Evolutionary conservation across 2,329 filamentous ascomycete genomes (phyloP), one percentile per base, ranked within the genome.

Genomic region (Zopfia rhizophila): DNA sequence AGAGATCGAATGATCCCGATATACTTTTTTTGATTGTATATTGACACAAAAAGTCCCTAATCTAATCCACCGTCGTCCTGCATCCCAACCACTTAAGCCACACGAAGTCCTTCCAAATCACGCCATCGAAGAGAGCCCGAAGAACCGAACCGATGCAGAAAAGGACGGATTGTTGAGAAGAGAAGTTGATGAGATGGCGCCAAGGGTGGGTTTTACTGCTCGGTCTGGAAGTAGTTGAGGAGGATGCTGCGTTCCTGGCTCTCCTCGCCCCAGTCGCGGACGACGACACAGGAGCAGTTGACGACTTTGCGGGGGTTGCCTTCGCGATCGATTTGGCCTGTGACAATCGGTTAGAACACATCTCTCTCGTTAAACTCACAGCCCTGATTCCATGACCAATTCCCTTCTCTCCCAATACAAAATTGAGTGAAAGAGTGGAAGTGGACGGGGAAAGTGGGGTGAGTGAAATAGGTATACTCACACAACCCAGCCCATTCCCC

Each of bases 211-310:
- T n/a, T 66, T 64, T 80, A 81, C 69, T 80, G 78, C 75, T 80
- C 78, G 77, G 91, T 96, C 84, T 96, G 90, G 92, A 99, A 97
- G 90, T 99, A 99, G 89, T 99, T 96, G 79, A 99, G 91, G 77
- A 99, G 90, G 80, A 97, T 91, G 74, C 88, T 91, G 76, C 94
- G 92, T 87, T 99, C 94, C 83, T 96, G 92, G 66, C 90, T 95
- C 85, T 99, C 94, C 87, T 97, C 94, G 86, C 94, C 94, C 94
- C 94, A 99, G 81, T 99, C 92, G 84, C 94, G 93, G 74, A 99
- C 94, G 58, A 99, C 94, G 72, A 99, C 94, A 85, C 94, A 97
- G 75, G 93, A 97, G 91, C 94, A 99, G 90, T 99, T 99, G 83
- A 99, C 94, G 68, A 99, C 93, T 89, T 99, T 99, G 81, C 94